Conservation (phyloP, 305 asterid species). For the Fraxinus nigra region DNA sequence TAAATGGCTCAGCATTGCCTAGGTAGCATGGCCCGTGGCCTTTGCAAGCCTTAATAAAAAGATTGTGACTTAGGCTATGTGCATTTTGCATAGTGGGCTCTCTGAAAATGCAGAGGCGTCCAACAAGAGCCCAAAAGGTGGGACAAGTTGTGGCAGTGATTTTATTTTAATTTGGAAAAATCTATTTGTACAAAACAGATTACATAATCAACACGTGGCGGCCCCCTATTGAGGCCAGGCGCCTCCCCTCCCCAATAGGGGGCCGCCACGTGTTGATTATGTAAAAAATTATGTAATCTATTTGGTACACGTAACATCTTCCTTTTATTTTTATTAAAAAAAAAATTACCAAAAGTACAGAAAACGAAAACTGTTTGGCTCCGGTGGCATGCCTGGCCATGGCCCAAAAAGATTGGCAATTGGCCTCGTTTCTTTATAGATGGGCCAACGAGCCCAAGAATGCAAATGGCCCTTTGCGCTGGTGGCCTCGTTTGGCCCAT, state of each 20-base stretch:
- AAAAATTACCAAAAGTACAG: not conserved
- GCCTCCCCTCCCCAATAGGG: too few species aligned
- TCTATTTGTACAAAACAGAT: too few species aligned
- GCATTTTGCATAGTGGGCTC: not conserved
- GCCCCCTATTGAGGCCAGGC: too few species aligned
- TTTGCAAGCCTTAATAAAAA: not conserved
- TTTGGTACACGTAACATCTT: too few species aligned
- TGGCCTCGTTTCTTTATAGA: not conserved
- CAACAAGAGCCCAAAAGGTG: not conserved
- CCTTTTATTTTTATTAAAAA: too few species aligned
- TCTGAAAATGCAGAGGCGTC: not conserved
- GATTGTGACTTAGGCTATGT: not conserved
- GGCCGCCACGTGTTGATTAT: too few species aligned
- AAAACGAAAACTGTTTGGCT: not conserved
- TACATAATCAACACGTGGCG: too few species aligned
- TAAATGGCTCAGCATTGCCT: too few species aligned
- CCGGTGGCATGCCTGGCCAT: not conserved
- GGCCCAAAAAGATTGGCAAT: not conserved
- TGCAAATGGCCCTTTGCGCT: not conserved
- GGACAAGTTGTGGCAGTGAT: not conserved
- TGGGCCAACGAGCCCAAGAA: not conserved
- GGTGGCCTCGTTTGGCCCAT: not conserved
- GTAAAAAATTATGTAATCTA: too few species aligned
- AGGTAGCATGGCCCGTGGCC: not conserved
- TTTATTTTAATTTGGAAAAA: not conserved